phyloP scores from a whole-genome alignment of 805 yeast genomes.

The Yueomyces sinensis region DNA sequence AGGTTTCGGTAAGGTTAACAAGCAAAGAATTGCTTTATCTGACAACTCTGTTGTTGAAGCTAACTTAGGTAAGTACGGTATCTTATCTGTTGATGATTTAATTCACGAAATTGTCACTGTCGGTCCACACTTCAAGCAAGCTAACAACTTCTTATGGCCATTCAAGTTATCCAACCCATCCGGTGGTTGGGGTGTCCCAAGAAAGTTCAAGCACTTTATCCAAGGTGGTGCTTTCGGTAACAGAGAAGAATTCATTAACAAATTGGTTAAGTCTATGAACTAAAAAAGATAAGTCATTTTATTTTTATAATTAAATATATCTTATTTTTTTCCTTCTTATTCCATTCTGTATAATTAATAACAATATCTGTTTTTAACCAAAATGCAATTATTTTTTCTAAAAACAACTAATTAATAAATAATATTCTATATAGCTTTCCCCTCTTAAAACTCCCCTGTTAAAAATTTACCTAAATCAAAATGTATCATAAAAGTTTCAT shows the following conservation, averaged over 20 bases:
- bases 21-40: conserved; percentile 83
- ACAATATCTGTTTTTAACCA: too few species aligned
- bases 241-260: conserved; percentile 93
- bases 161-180: conserved; percentile 92
- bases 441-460: too few species aligned
- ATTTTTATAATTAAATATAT: too few species aligned
- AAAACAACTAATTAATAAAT: too few species aligned
- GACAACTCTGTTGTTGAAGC: conserved; percentile 86
- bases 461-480: too few species aligned
- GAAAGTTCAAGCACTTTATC: conserved; percentile 94
- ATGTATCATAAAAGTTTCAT: too few species aligned
- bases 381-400: too few species aligned
- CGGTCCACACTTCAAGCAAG: conserved; percentile 98
- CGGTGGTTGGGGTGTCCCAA: conserved; percentile 95
- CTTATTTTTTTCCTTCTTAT: too few species aligned
- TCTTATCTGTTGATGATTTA: conserved; percentile 82
- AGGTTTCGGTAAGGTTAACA: conserved; percentile 95
- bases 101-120: conserved; percentile 93
- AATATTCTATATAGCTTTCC: too few species aligned
- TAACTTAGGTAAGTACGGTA: conserved; percentile 83
- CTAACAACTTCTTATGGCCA: conserved; percentile 97
- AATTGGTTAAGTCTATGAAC: conserved; percentile 88
- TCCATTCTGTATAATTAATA: too few species aligned
- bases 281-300: conserved; percentile 32
- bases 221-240: conserved; percentile 98